A percentile compares a stretch with the other conserved stretches of the same genome.
phyloP scores from a whole-genome alignment of 371 early-diverging fungal genomes.

The Circinella minor region DNA sequence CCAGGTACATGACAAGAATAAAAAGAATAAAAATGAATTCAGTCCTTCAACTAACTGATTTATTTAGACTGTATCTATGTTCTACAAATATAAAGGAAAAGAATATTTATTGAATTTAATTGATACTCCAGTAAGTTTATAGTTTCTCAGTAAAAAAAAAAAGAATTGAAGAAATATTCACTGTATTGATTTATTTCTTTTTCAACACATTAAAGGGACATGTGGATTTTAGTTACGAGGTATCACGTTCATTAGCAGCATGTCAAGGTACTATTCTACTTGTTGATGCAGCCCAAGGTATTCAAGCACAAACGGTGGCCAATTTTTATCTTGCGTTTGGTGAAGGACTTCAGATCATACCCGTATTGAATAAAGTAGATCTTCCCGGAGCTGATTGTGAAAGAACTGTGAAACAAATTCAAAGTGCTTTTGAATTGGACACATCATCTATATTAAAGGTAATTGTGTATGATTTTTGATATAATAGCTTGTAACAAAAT shows the following conservation, averaged over 20 bases:
- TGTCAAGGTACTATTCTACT: slow-evolving; percentile 92
- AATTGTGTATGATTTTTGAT: background rate
- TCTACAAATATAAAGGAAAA: slow-evolving; percentile 75
- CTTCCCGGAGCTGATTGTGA: slow-evolving; percentile 90
- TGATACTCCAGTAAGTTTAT: slow-evolving; percentile 79
- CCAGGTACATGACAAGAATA: slow-evolving; percentile 58
- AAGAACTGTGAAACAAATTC: slow-evolving; percentile 77
- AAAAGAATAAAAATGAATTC: background rate
- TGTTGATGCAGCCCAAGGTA: slow-evolving; percentile 91
- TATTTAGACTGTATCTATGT: slow-evolving; percentile 84
- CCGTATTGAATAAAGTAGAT: slow-evolving; percentile 96
- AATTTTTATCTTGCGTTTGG: slow-evolving; percentile 95
- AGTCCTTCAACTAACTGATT: background rate
- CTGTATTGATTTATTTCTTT: background rate
- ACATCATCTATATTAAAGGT: slow-evolving; percentile 54
- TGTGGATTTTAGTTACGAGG: slow-evolving; percentile 89
- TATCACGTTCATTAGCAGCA: slow-evolving; percentile 89
- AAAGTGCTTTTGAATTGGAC: slow-evolving; percentile 86
- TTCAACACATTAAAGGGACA: slow-evolving; percentile 55
- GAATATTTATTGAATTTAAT: slow-evolving; percentile 85
- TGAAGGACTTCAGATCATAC: slow-evolving; percentile 85
- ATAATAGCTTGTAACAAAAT: no score
- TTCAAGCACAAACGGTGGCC: slow-evolving; percentile 96
- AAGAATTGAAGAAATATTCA: background rate
- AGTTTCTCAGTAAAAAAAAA: background rate